Base-by-base conservation (phyloP, 805 yeast genomes). In the Saccharomyces kudriavzevii region DNA sequence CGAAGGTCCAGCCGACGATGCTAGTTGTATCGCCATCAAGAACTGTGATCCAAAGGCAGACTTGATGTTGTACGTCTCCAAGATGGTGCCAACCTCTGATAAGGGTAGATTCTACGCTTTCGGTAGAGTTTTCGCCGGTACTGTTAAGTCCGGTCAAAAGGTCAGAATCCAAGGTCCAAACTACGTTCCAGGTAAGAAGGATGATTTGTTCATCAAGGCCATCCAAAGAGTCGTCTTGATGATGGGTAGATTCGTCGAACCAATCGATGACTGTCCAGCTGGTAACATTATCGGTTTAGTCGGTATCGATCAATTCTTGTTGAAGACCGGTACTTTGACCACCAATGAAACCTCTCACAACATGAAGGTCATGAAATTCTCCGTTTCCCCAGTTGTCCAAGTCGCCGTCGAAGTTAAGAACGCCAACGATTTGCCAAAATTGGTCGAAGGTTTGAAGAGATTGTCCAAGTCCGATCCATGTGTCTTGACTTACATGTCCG, bases 31-130 rank as follows among this genome's bases (percentile, higher is more conserved):
- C 62, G 96, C 95, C 72, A 91, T 91, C 81, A 89, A 85, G 83
- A 85, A 87, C 86, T 91, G 98, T 85, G 97, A 91, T 81, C 96
- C 98, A 72, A 85, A 77, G 72, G 96, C 95, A 69, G 97, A 91
- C 74, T 86, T 91, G 74, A 91, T 91, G 98, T 84, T 91, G 74
- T 91, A 91, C 89, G 92, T 91, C 72, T 92, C 98, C 79, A 91
- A 91, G 96, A 91, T 91, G 98, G 97, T 91, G 68, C 98, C 98
- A 78, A 91, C 98, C 75, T 91, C 97, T 69, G 98, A 91, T 79
- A 92, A 91, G 84, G 98, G 98, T 85, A 89, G 98, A 82, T 91
- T 91, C 96, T 91, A 89, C 86, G 98, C 98, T 74, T 92, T 91
- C 82, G 98, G 98, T 79, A 92, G 98, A 84, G 97, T 91, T 75